Evolutionary conservation across 441 rosid genomes (phyloP), one percentile per base, ranked within the genome.

Genomic region (Croton setiger): DNA sequence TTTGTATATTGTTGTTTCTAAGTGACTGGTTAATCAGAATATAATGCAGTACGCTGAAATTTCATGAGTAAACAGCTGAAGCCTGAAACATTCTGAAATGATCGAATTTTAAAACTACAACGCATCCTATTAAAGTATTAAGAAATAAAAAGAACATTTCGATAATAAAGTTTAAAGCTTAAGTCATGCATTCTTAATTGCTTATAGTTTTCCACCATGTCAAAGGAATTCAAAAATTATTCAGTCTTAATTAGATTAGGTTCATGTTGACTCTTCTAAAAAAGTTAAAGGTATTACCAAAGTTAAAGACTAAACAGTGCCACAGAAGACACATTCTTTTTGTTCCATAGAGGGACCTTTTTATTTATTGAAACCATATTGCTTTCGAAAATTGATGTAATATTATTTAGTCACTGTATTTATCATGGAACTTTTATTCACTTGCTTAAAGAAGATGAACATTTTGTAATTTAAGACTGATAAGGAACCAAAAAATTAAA

Each of bases 231-330:
- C 52, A 47, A 59, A 36, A 36, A 36, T 59, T 36, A n/a, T 59
- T 36, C 13, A 37, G 62, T 20, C n/a, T 7, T 58, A 33, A 27
- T 11, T 20, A 33, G 45, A 0, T 5, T n/a, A 27, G 18, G 39
- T 27, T 57, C 63, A 36, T 35, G 44, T 36, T 59, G 63, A 59
- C 44, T 59, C 63, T 36, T 59, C 21, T 15, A 59, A 41, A 59
- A 54, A 59, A 47, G 17, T 39, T n/a, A 57, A 54, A 43, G 44
- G 43, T 27, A 67, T 35, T 37, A 45, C 5, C 63, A 43, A 57
- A 11, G 37, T 67, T 36, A 43, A 44, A 13, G 63, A 12, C 11
- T 7, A n/a, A 15, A 48, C 17, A 39, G 43, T 39, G 27, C 18
- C 44, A 7, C 43, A 39, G 13, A 10, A 4, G 52, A 48, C n/a